A percentile compares a stretch with the other conserved stretches of the same genome.
These are phyloP conservation scores for Aureobasidium sp. DNA, from an alignment of 2,329 filamentous ascomycete species.

Conservation along the genomic window DNA sequence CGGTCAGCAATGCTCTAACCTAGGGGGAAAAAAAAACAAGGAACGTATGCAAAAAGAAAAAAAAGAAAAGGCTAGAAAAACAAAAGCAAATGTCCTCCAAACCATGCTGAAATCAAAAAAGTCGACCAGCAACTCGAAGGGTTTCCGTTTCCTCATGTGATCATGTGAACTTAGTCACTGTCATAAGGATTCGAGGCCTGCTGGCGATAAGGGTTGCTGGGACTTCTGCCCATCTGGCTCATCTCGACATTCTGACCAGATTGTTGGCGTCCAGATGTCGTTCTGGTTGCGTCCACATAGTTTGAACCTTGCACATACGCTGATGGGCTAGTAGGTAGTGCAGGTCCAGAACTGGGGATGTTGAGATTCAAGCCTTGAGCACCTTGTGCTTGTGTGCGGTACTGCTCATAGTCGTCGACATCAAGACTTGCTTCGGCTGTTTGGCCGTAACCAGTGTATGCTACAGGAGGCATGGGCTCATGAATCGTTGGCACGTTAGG, in stretches of 20 bases:
- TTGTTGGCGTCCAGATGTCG: not conserved
- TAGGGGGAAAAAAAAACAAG: not conserved
- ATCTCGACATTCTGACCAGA: slow-evolving; percentile 16
- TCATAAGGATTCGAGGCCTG: not conserved
- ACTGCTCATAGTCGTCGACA: slow-evolving; percentile 9
- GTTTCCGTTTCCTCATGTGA: not conserved
- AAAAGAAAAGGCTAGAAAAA: not conserved
- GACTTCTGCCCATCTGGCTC: slow-evolving; percentile 17
- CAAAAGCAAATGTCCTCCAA: not conserved
- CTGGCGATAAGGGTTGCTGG: slow-evolving; percentile 19
- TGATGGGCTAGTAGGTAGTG: slow-evolving; percentile 7
- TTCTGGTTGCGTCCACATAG: not conserved
- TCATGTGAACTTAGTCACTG: not conserved
- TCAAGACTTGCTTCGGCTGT: slow-evolving; percentile 5
- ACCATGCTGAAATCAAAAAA: not conserved
- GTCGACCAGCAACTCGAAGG: not conserved
- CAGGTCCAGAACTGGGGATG: slow-evolving; percentile 7
- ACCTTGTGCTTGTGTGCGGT: slow-evolving; percentile 1
- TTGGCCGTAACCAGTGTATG: slow-evolving; percentile 4
- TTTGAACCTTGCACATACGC: slow-evolving; percentile 7
- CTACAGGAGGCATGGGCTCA: slow-evolving; percentile 5
- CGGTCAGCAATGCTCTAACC: not conserved
- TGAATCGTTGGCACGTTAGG: slow-evolving; percentile 11
- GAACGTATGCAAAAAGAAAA: not conserved
- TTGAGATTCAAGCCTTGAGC: not conserved